phyloP scores from a whole-genome alignment of 2,329 filamentous ascomycete genomes.

The Aspergillus pseudoviridinutans region DNA sequence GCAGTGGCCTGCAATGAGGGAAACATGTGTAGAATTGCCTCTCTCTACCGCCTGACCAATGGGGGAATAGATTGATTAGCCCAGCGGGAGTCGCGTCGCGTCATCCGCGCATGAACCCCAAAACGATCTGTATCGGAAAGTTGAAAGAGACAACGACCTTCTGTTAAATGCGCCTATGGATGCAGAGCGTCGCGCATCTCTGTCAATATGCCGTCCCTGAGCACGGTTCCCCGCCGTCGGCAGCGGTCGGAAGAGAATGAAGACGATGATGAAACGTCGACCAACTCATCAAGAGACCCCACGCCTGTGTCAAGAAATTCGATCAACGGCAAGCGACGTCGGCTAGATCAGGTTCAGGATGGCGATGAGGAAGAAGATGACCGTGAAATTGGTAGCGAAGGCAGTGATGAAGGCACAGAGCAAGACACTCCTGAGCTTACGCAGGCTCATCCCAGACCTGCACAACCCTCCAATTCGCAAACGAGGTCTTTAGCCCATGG shows the following conservation, averaged over 20 bases:
- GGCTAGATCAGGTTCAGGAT: constrained; percentile 11
- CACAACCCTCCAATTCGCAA: background rate
- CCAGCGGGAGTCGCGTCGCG: constrained; percentile 23
- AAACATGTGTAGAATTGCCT: constrained; percentile 11
- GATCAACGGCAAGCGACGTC: constrained; percentile 30
- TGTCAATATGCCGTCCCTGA: constrained; percentile 25
- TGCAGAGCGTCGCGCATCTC: constrained; percentile 1
- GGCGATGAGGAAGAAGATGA: constrained; percentile 1
- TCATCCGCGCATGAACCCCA: constrained; percentile 15
- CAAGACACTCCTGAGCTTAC: background rate
- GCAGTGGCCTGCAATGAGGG: background rate
- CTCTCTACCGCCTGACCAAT: constrained; percentile 22
- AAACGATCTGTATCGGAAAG: background rate
- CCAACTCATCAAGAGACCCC: constrained; percentile 11
- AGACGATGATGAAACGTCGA: constrained; percentile 18
- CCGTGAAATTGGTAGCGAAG: background rate
- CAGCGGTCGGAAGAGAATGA: constrained; percentile 25
- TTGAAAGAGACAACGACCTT: background rate
- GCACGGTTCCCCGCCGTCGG: constrained; percentile 27
- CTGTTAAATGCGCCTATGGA: constrained; percentile 4
- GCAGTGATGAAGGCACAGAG: background rate
- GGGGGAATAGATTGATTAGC: constrained; percentile 15
- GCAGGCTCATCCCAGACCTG: background rate
- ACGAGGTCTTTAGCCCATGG: background rate
- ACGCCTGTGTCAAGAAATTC: constrained; percentile 22